Evolutionary conservation across 768 basidiomycete genomes (phyloP).

Genomic region (Boletus rex-veris): DNA sequence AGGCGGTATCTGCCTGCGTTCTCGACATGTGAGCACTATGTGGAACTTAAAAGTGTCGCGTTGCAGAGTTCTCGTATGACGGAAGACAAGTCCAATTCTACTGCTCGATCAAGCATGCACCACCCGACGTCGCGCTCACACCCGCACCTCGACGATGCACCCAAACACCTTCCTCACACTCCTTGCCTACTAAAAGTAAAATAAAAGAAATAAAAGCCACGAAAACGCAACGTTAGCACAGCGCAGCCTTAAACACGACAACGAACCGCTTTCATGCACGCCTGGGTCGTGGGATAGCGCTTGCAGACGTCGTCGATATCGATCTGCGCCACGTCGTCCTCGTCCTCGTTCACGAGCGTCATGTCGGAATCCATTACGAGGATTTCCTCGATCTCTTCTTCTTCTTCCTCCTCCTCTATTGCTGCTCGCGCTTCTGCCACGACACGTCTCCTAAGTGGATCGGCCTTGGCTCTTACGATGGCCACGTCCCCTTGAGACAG

Average conservation of each 20-base stretch:
- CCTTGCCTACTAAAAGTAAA: conserved; percentile 10
- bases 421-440: neutral
- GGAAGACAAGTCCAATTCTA: no score
- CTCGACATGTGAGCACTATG: no score
- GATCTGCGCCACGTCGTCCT: conserved; percentile 3
- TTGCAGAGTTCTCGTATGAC: no score
- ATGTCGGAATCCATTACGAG: conserved; percentile 22
- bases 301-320: conserved; percentile 19
- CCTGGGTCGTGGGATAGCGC: conserved; percentile 18
- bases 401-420: neutral
- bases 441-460: neutral
- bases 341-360: conserved; percentile 29
- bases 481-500: neutral
- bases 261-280: conserved; percentile 26
- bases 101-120: no score
- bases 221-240: neutral
- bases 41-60: no score
- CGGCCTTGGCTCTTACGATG: neutral
- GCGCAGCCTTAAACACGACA: neutral
- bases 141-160: conserved; percentile 16
- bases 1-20: no score
- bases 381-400: conserved; percentile 2
- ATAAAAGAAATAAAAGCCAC: no score
- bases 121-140: neutral
- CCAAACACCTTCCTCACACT: conserved; percentile 8